Base-by-base conservation (phyloP, 2,329 filamentous ascomycete genomes). In the Sporothrix mexicana region DNA sequence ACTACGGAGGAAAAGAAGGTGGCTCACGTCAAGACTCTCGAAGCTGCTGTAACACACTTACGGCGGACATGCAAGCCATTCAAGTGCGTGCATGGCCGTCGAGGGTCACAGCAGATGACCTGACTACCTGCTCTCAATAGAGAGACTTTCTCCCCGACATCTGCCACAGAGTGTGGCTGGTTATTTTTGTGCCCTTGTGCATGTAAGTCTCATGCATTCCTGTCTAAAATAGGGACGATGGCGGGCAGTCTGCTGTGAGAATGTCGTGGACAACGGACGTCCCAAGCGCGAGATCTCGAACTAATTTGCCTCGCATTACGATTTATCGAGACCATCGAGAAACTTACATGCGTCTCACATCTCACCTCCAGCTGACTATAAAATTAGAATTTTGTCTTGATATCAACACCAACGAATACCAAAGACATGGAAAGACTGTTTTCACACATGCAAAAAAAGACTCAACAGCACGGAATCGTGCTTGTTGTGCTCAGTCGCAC, bases 141-240 rank as follows among this genome's bases (percentile, higher is more conserved):
- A 30, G 6, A 43, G 30, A 43, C 59, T 20, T 23, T 55, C 30
- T 36, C 30, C n/a, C n/a, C 51, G 51, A 55, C n/a, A 23, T 55
- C 59, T 43, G 36, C 25, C 1, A 64, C 41, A 45, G 41, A 15
- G 59, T 45, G 59, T 64, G 59, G 59, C 59, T 64, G 36, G 59
- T 62, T 62, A 45, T 45, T 64, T 64, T 64, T 64, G 59, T 64
- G 59, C 59, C 36, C 13, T 8, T 64, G 36, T 20, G 17, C 30
- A 23, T 45, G 41, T 20, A 41, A 13, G 5, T 23, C 59, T 62
- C 36, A 64, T 45, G n/a, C 12, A 23, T 66, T 17, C 4, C 8
- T n/a, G 15, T 66, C 61, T 47, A 66, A 47, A 25, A 25, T 64
- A 25, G 7, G 7, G 30, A 36, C 30, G 30, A 36, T 36, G 30